Evolutionary conservation across 768 basidiomycete species (phyloP), one percentile per base, ranked within the genome.

Genomic region (Sporobolomyces pararoseus): DNA sequence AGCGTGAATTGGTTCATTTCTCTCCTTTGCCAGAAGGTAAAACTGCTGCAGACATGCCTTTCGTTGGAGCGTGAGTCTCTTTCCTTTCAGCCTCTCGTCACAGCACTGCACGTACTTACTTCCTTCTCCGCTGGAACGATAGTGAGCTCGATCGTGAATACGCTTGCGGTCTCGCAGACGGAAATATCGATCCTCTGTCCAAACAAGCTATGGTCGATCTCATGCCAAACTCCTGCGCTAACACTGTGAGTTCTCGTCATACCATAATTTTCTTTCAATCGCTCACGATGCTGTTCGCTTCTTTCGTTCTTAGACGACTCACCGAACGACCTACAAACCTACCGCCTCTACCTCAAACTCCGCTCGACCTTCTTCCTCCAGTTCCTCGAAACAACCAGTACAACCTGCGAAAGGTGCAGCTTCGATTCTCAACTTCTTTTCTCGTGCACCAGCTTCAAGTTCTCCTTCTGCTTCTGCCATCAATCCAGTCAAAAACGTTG

Each of bases 171-270:
- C 12, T 73, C 44, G 89, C 89, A 0, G 72, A 80, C 25, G 91
- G 91, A 7, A 83, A 88, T 55, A 80, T 85, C 42, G 86, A 90
- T 78, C 92, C 92, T 9, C 81, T 86, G 32, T 86, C 86, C 34
- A 82, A 84, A 47, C 75, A 84, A 53, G 84, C 87, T 3, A 90
- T 95, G 83, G 79, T 82, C 34, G 93, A 96, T 77, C 90, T 91
- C 79, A 86, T 89, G 76, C 86, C 88, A 2, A 51, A 66, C 16
- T 39, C 68, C 7, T 53, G 35, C 60, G 21, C 49, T 17, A 25
- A 29, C 4, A 59, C 49, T 21, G 63, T 61, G 16, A 49, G 66
- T 39, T n/a, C 35, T 42, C n/a, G n/a, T n/a, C n/a, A n/a, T n/a
- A n/a, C n/a, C n/a, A n/a, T n/a, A n/a, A 6, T 13, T 23, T 39